phyloP scores from a whole-genome alignment of 169 alveolate genomes.

The Miamiensis avidus region DNA sequence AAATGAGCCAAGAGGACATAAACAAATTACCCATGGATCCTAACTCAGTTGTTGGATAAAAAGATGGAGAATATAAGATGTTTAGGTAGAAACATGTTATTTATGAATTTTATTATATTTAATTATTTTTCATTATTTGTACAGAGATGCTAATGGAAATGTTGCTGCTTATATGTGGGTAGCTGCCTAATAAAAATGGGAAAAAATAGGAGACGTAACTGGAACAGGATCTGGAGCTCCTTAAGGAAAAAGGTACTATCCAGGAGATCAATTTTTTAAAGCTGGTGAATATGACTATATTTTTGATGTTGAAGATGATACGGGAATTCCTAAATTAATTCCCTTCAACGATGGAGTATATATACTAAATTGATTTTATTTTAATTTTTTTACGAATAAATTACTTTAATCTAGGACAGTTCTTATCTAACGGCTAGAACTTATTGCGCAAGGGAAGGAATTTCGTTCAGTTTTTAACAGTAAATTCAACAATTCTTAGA shows the following conservation, averaged over 20 bases:
- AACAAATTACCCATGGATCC: not conserved
- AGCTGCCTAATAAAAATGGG: constrained; percentile 79
- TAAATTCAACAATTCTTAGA: constrained; percentile 44
- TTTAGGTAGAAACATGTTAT: too few species aligned
- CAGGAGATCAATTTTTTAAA: constrained; percentile 82
- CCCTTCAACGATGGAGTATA: constrained; percentile 80
- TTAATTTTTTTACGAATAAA: too few species aligned
- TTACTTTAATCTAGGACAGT: constrained; percentile 48
- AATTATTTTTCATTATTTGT: constrained; percentile 53
- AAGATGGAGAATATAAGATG: not conserved
- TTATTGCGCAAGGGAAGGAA: constrained; percentile 82
- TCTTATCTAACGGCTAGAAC: constrained; percentile 82
- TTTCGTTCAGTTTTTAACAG: constrained; percentile 38
- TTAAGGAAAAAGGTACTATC: constrained; percentile 57
- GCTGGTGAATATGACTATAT: constrained; percentile 90
- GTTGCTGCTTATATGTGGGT: constrained; percentile 88
- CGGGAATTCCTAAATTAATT: constrained; percentile 68
- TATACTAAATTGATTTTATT: not conserved
- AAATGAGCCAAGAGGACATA: not conserved
- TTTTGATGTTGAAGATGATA: constrained; percentile 89
- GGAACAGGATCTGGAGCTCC: constrained; percentile 52
- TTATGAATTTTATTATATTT: too few species aligned
- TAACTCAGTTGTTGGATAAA: not conserved
- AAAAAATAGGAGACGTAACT: constrained; percentile 87
- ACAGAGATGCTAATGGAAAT: constrained; percentile 72